Evolutionary conservation across 768 basidiomycete genomes (phyloP).

Genomic region (Pleurotus cornucopiae): DNA sequence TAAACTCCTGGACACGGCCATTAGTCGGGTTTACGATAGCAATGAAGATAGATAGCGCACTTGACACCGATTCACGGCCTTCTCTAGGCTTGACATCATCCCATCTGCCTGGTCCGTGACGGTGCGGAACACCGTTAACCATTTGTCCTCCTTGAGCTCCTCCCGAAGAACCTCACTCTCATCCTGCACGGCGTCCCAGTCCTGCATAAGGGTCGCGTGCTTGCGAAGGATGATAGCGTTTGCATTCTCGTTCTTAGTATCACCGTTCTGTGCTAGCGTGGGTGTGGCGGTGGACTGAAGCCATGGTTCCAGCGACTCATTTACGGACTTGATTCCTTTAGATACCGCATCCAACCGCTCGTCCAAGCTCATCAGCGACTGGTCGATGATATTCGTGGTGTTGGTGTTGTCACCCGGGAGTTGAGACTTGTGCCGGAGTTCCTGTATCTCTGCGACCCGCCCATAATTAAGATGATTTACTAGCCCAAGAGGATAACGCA

Average conservation of each 20-base stretch:
- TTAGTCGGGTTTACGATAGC: background rate
- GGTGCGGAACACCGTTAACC: conserved; percentile 92
- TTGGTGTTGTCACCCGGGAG: conserved; percentile 50
- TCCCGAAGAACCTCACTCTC: conserved; percentile 81
- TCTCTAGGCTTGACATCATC: conserved; percentile 96
- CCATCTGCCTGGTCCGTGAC: conserved; percentile 94
- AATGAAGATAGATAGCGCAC: conserved; percentile 37
- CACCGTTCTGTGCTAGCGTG: conserved; percentile 33
- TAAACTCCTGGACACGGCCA: conserved; percentile 60
- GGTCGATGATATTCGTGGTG: conserved; percentile 72
- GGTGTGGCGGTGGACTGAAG: conserved; percentile 44
- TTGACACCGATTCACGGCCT: conserved; percentile 86
- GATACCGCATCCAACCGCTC: conserved; percentile 73
- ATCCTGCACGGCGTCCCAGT: conserved; percentile 80
- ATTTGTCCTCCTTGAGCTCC: conserved; percentile 96
- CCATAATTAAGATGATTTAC: conserved; percentile 7
- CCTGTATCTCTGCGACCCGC: conserved; percentile 71
- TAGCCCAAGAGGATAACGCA: conserved; percentile 25
- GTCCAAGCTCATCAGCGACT: conserved; percentile 74
- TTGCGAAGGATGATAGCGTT: conserved; percentile 58
- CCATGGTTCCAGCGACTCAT: conserved; percentile 61
- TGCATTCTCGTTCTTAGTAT: conserved; percentile 29
- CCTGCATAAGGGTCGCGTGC: conserved; percentile 63
- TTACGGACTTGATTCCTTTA: conserved; percentile 66
- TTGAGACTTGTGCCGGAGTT: conserved; percentile 84